Conservation (phyloP, 1,139 yeast species). For the Zygoascus hellenicus region DNA sequence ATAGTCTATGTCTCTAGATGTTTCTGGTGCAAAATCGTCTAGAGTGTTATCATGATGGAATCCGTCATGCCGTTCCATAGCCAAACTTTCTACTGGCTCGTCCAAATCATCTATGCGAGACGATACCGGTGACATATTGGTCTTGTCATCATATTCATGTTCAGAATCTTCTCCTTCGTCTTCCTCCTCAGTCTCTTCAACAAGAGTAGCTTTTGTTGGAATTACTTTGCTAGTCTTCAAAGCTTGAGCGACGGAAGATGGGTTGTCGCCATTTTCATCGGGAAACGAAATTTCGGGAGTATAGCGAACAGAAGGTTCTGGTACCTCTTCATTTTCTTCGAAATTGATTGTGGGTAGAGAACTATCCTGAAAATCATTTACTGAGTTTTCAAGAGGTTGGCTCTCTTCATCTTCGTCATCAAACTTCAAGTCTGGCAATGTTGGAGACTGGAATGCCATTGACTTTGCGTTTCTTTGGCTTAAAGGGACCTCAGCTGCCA, state of each 20-base stretch:
- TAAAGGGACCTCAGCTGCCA: not conserved
- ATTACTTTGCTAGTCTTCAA: slow-evolving; percentile 25
- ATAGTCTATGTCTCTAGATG: slow-evolving; percentile 1
- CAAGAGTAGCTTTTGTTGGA: slow-evolving; percentile 30
- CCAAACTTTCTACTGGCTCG: not conserved
- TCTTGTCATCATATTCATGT: slow-evolving; percentile 21
- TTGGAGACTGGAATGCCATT: slow-evolving; percentile 8
- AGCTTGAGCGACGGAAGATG: slow-evolving; percentile 4
- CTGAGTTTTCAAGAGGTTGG: not conserved
- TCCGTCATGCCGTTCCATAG: not conserved
- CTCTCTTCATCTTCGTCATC: not conserved
- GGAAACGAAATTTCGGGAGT: not conserved
- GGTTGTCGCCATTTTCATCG: slow-evolving; percentile 3
- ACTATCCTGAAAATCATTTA: not conserved
- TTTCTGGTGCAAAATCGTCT: not conserved
- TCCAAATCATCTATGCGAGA: not conserved
- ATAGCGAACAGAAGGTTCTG: not conserved
- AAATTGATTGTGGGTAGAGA: slow-evolving; percentile 1
- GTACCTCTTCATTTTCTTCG: not conserved
- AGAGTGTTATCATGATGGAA: not conserved
- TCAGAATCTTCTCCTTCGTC: slow-evolving; percentile 20
- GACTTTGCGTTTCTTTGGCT: slow-evolving; percentile 7
- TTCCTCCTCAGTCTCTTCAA: slow-evolving; percentile 28
- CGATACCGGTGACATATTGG: not conserved
- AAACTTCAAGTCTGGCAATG: slow-evolving; percentile 8